A percentile compares a stretch with the other conserved stretches of the same genome.
Evolutionary conservation across 2,329 filamentous ascomycete species (phyloP).

Genomic region (Ophiostoma ulmi): DNA sequence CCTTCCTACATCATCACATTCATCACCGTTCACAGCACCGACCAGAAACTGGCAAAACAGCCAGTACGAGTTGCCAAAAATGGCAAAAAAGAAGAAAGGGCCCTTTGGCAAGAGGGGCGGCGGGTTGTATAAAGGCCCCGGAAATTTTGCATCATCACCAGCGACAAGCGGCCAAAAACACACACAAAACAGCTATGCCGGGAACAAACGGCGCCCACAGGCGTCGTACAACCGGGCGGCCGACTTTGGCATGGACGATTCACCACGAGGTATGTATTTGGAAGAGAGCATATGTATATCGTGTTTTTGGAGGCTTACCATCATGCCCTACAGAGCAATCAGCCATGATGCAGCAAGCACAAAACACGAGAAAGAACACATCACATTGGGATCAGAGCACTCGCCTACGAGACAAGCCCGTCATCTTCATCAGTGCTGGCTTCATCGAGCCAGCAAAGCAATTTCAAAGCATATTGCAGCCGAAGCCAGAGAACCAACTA

Average conservation of each 20-base stretch:
- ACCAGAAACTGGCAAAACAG: background rate
- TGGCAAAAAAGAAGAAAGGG: slow-evolving; percentile 29
- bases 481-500: background rate
- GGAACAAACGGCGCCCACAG: background rate
- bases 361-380: slow-evolving; percentile 46
- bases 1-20: background rate
- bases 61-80: slow-evolving; percentile 12
- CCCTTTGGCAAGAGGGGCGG: slow-evolving; percentile 21
- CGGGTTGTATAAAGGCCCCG: slow-evolving; percentile 13
- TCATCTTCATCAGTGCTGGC: slow-evolving; percentile 52
- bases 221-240: background rate
- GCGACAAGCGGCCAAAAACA: background rate
- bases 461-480: background rate
- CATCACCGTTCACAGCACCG: background rate
- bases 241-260: background rate
- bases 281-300: background rate
- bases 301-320: background rate
- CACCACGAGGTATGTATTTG: background rate
- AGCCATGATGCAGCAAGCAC: slow-evolving; percentile 46
- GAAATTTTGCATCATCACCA: background rate
- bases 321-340: slow-evolving; percentile 32
- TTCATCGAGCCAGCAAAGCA: slow-evolving; percentile 45
- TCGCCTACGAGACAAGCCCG: slow-evolving; percentile 46
- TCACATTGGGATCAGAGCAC: slow-evolving; percentile 38
- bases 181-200: background rate